Evolutionary conservation across 2,329 filamentous ascomycete genomes (phyloP), one percentile per base, ranked within the genome.

Genomic region (Aspergillus aculeatus): DNA sequence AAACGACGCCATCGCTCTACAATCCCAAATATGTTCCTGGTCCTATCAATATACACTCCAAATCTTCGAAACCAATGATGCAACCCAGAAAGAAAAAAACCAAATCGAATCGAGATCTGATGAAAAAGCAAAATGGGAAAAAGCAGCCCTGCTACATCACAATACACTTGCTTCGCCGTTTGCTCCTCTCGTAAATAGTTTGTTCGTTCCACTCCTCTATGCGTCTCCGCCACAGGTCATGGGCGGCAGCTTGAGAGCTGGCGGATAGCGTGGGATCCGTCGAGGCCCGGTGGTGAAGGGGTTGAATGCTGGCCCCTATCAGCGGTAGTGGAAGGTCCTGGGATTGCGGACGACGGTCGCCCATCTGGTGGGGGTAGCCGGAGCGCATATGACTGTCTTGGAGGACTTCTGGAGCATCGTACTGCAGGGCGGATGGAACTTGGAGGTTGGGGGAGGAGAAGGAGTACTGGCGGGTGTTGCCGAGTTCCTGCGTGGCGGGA

Each of bases 201-300:
- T 69, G 68, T 60, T 74, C 69, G 51, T 75, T 77, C 75, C 75
- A 77, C 56, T 76, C 73, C 49, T 75, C 71, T 56, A 77, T 76
- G 23, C 74, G 71, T 14, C 68, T 64, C 55, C 75, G 68, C 74
- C 75, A 75, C 56, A 73, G 73, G 57, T 76, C 72, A 47, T 70
- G 70, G 21, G 64, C 63, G 3, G 71, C 68, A 16, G 69, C 68
- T 21, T 64, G 62, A 14, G 65, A 60, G 31, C 65, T 66, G 3
- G 65, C 64, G 29, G 72, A 68, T 50, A 68, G 69, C 7, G 66
- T 70, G 1, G 73, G 73, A 38, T 75, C 73, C 0, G 73, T 75
- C 12, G 71, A 73, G 10, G 70, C 73, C 10, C 73, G 68, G 19
- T 71, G 68, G 23, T 67, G 62, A 16, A 66, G 54, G 23, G 58